These are phyloP conservation scores for Fraxinus floribunda DNA, from an alignment of 305 asterid genomes.

Conservation along the genomic window DNA sequence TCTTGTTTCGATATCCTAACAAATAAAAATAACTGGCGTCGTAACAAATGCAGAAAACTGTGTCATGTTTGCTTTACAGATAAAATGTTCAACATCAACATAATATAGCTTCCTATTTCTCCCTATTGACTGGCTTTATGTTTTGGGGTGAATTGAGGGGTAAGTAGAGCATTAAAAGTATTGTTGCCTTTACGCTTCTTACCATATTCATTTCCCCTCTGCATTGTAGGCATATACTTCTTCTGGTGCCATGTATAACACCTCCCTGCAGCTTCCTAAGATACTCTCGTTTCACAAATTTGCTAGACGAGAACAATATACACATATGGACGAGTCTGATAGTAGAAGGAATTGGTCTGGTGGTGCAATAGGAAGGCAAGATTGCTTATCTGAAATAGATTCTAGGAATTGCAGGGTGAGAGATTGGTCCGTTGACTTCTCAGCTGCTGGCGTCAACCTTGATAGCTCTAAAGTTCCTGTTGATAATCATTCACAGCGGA, in stretches of 20 bases:
- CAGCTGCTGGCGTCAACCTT: constrained; percentile 83
- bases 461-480: constrained; percentile 62
- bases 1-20: background rate
- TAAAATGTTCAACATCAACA: background rate
- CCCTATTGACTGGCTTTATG: constrained; percentile 4
- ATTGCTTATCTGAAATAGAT: constrained; percentile 90
- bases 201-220: constrained; percentile 24
- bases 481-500: constrained; percentile 68
- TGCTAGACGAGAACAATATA: constrained; percentile 82
- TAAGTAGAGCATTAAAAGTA: constrained; percentile 6
- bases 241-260: constrained; percentile 67
- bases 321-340: constrained; percentile 68
- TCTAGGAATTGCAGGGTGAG: constrained; percentile 97
- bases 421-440: constrained; percentile 98
- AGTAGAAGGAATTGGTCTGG: constrained; percentile 74
- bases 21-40: background rate
- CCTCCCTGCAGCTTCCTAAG: constrained; percentile 73
- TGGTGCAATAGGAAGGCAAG: constrained; percentile 73
- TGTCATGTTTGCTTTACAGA: background rate
- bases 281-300: constrained; percentile 93
- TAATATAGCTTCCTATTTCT: background rate
- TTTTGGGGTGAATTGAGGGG: constrained; percentile 11
- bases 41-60: background rate
- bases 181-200: constrained; percentile 21
- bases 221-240: constrained; percentile 80